Base-by-base conservation (phyloP, 2,329 filamentous ascomycete genomes). In the Aspergillus awamori region DNA sequence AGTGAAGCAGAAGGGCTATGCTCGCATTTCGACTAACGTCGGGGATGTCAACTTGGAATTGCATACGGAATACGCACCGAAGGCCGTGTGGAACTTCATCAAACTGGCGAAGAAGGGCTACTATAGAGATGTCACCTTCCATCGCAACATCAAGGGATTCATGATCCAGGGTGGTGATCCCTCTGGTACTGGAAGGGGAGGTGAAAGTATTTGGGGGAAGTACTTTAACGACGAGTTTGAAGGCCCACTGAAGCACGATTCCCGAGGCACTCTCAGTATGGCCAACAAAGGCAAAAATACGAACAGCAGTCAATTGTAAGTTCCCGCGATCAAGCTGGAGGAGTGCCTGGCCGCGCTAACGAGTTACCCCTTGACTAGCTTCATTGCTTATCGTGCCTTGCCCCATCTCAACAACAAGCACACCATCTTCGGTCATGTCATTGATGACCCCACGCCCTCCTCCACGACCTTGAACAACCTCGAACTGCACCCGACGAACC, bases 91-190 rank as follows among this genome's bases (percentile, higher is more conserved):
- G 92, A 99, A 99, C 76, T 99, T 99, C 72, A 86, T 96, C 56
- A 88, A 90, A 59, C 81, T 99, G 4, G 87, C 93, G 1, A 90
- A 97, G 72, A 91, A 90, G 67, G 94, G 94, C 0, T 97, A 97
- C 77, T 99, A 98, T 80, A 87, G 87, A 55, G 86, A 86, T 65
- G 89, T 97, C 2, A 77, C 84, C 11, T 99, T 99, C 74, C 95
- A 99, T 77, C 88, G 95, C 64, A 97, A 96, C 74, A 97, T 99
- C 69, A 89, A 89, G 60, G 92, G 91, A 69, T 99, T 99, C 75
- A 99, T 99, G 95, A 91, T 99, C 41, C 95, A 99, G 76, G 94
- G 94, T 47, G 95, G 95, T 39, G 95, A 99, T 73, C 95, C 95
- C 0, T 92, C 92, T 0, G 94, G 94, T 1, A 97, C 93, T 0